These are phyloP conservation scores for Chrysoporthe deuterocubensis DNA, from an alignment of 2,329 filamentous ascomycete genomes.

Conservation along the genomic window DNA sequence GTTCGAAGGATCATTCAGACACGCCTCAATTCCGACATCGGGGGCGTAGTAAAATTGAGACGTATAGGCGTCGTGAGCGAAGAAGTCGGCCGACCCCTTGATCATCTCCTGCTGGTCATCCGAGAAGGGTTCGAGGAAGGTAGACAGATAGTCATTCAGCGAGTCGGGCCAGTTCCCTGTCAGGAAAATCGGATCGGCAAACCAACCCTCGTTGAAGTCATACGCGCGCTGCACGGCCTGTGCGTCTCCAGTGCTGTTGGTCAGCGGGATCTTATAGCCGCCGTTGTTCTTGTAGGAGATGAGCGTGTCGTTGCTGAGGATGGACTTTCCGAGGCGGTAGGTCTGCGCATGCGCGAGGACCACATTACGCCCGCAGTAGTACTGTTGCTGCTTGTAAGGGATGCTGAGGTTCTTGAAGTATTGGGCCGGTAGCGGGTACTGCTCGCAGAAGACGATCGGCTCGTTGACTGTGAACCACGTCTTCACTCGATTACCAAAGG, in stretches of 20 bases:
- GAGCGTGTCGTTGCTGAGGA: conserved; percentile 20
- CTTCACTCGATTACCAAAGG: conserved; percentile 23
- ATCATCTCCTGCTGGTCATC: conserved; percentile 13
- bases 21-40: conserved; percentile 19
- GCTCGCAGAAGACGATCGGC: conserved; percentile 21
- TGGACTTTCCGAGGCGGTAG: conserved; percentile 22
- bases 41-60: conserved; percentile 24
- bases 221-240: conserved; percentile 25
- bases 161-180: conserved; percentile 23
- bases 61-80: conserved; percentile 24
- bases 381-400: conserved; percentile 24
- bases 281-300: conserved; percentile 27
- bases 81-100: conserved; percentile 19
- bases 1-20: conserved; percentile 15
- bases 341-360: conserved; percentile 22
- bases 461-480: conserved; percentile 26
- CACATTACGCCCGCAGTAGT: conserved; percentile 24
- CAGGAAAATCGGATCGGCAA: conserved; percentile 23
- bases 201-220: conserved; percentile 27
- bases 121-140: conserved; percentile 23
- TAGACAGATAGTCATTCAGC: conserved; percentile 22
- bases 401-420: conserved; percentile 26
- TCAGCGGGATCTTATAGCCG: conserved; percentile 24
- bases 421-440: conserved; percentile 22
- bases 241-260: conserved; percentile 17